Percentiles rank a stretch among this genome's conserved stretches.
Evolutionary conservation across 345 rosid genomes (phyloP).

Genomic region (Salix suchowensis): DNA sequence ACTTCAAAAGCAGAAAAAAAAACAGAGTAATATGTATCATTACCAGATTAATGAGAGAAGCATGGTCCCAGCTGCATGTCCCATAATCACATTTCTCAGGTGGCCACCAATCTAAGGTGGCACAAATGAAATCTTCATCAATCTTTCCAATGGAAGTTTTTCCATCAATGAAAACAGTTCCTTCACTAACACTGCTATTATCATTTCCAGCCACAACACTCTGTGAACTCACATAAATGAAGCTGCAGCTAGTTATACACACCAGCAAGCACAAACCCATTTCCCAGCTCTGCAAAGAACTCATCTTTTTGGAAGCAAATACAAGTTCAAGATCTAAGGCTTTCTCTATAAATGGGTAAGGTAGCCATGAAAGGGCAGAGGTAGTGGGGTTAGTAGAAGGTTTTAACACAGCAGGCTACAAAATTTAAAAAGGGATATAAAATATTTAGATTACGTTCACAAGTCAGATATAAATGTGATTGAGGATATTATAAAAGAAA

Average conservation of each 20-base stretch:
- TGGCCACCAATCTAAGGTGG: conserved; percentile 99
- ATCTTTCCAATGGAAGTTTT: conserved; percentile 51
- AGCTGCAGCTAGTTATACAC: conserved; percentile 16
- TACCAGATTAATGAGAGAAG: conserved; percentile 92
- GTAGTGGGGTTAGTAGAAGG: neutral
- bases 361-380: conserved; percentile 11
- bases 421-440: neutral
- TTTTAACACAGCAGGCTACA: neutral
- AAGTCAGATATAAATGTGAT: neutral
- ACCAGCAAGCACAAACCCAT: conserved; percentile 33
- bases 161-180: conserved; percentile 53
- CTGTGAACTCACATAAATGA: conserved; percentile 22
- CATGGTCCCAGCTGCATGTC: conserved; percentile 77
- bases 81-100: conserved; percentile 97
- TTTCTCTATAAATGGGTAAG: conserved; percentile 1
- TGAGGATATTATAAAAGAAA: neutral
- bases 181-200: conserved; percentile 18
- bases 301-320: conserved; percentile 29
- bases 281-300: conserved; percentile 18
- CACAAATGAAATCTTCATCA: conserved; percentile 87
- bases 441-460: neutral
- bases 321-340: conserved; percentile 18
- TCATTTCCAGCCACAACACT: conserved; percentile 17
- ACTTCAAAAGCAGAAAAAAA: neutral
- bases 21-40: neutral